Evolutionary conservation across 257 asterid species (phyloP).

Genomic region (Solanum acaule): DNA sequence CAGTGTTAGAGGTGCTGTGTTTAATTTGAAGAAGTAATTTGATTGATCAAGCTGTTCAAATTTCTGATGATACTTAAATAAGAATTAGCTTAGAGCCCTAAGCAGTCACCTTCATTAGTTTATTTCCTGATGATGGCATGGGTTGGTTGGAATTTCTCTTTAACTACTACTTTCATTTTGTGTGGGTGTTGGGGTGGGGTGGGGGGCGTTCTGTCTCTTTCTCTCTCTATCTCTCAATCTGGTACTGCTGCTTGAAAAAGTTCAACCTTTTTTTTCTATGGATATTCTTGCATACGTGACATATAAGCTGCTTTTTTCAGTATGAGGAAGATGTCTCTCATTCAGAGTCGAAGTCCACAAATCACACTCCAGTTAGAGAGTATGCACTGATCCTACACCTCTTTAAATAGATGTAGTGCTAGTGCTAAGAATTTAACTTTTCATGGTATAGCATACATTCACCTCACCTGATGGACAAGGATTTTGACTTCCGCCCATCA

Average conservation of each 20-base stretch:
- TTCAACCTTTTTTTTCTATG: background rate
- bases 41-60: background rate
- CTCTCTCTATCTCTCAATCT: background rate
- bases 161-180: background rate
- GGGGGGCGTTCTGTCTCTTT: background rate
- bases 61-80: background rate
- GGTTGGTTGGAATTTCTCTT: background rate
- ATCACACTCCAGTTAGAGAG: constrained; percentile 63
- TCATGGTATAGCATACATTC: constrained; percentile 50
- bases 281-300: background rate
- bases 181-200: background rate
- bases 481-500: constrained; percentile 12
- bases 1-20: background rate
- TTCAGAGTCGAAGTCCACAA: constrained; percentile 22
- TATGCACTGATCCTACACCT: constrained; percentile 19
- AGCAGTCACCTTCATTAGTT: background rate
- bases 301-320: background rate
- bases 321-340: constrained; percentile 14
- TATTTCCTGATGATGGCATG: background rate
- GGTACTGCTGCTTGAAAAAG: background rate
- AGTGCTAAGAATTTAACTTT: background rate
- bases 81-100: background rate
- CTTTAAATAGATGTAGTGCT: background rate
- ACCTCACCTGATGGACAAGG: constrained; percentile 20
- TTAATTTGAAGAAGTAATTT: background rate